These are phyloP conservation scores for Parasitella parasitica DNA, from an alignment of 371 early-diverging fungal species.

Conservation along the genomic window DNA sequence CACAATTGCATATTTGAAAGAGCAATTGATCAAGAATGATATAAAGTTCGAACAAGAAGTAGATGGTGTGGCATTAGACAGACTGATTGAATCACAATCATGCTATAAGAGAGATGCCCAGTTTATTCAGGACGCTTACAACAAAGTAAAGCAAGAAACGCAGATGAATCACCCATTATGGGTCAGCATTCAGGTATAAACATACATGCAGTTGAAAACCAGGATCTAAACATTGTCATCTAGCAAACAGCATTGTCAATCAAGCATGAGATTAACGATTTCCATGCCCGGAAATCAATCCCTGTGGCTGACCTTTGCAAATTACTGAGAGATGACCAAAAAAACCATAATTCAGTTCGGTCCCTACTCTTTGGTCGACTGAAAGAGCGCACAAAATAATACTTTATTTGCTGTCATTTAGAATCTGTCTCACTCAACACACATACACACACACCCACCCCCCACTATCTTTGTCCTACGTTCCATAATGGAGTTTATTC, in stretches of 20 bases:
- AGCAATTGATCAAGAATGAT: constrained; percentile 22
- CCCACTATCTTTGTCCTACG: neutral
- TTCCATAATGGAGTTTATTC: neutral
- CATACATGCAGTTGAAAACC: no score
- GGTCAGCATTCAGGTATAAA: constrained; percentile 27
- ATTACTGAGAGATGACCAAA: constrained; percentile 25
- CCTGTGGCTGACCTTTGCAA: constrained; percentile 29
- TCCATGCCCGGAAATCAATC: constrained; percentile 37
- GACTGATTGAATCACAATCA: neutral
- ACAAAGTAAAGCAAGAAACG: constrained; percentile 14
- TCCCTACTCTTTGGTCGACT: constrained; percentile 13
- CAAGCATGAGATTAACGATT: constrained; percentile 30
- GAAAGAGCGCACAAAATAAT: neutral
- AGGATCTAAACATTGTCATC: neutral
- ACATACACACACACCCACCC: no score
- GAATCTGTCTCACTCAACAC: no score
- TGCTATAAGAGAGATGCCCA: constrained; percentile 32
- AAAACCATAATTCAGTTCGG: constrained; percentile 8
- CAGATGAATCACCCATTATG: constrained; percentile 19
- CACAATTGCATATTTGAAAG: constrained; percentile 14
- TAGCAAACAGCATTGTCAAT: constrained; percentile 25
- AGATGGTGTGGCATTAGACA: neutral
- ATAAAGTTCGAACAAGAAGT: constrained; percentile 22
- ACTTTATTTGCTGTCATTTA: neutral
- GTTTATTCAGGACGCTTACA: constrained; percentile 30